Evolutionary conservation across 2,329 filamentous ascomycete genomes (phyloP).

Genomic region (Microsporum canis): DNA sequence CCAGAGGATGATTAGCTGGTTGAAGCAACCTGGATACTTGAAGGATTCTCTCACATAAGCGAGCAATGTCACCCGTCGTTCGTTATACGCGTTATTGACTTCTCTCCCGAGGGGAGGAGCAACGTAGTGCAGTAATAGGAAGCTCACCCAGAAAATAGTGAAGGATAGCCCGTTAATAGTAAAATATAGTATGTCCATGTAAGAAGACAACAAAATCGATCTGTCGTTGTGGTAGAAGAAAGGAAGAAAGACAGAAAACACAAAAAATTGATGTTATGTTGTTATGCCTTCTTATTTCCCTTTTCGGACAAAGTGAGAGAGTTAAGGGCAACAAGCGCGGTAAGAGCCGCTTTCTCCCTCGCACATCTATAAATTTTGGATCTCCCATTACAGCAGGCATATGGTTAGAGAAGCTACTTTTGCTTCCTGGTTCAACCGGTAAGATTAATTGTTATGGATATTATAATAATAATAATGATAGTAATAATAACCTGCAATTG

Average conservation of each 20-base stretch:
- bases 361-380: no score
- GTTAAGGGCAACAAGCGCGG: neutral
- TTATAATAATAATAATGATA: neutral
- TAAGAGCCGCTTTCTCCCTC: neutral
- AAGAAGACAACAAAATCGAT: neutral
- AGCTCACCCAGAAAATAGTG: neutral
- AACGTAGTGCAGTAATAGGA: neutral
- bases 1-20: neutral
- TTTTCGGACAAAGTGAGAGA: neutral
- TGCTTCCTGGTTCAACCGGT: no score
- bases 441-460: neutral
- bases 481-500: neutral
- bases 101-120: neutral
- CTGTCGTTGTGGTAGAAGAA: neutral
- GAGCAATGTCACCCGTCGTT: neutral
- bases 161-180: neutral
- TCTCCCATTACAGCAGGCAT: no score
- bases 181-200: neutral
- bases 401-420: no score
- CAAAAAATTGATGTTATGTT: neutral
- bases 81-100: neutral
- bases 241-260: neutral
- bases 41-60: neutral
- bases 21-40: neutral
- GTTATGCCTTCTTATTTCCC: neutral